Conservation (phyloP, 441 rosid species). For the Biscutella laevigata region DNA sequence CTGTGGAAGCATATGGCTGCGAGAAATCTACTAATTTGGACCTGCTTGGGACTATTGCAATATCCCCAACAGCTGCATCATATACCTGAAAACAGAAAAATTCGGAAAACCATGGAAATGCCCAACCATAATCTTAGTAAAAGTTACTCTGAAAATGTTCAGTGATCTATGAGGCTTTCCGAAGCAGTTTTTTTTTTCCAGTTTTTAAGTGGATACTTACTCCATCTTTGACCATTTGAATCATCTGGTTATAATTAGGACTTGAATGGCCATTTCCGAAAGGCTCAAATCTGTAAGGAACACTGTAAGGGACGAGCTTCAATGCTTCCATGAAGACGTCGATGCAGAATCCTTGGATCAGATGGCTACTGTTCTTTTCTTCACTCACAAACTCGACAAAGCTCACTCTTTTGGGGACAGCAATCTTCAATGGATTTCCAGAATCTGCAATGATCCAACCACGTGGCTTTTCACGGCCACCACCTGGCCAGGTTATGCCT, state of each 20-base stretch:
- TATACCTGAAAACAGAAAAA: constrained; percentile 44
- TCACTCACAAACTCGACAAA: constrained; percentile 60
- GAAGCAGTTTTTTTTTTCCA: not conserved
- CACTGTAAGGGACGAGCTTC: constrained; percentile 55
- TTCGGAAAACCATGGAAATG: not conserved
- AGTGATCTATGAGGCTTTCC: constrained; percentile 13
- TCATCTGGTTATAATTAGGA: constrained; percentile 51
- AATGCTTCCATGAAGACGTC: constrained; percentile 65
- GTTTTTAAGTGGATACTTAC: constrained; percentile 39
- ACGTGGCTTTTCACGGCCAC: constrained; percentile 51
- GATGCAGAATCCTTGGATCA: constrained; percentile 57
- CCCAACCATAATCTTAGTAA: constrained; percentile 4
- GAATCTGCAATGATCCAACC: constrained; percentile 73
- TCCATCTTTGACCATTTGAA: constrained; percentile 37
- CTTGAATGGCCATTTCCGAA: constrained; percentile 67
- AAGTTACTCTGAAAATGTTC: not conserved
- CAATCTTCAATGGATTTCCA: constrained; percentile 61
- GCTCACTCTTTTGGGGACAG: constrained; percentile 70
- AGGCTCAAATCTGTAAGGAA: constrained; percentile 53
- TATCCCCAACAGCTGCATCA: constrained; percentile 84
- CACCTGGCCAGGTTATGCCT: constrained; percentile 78
- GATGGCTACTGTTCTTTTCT: constrained; percentile 37
- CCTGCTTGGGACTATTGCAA: constrained; percentile 64
- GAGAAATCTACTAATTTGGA: constrained; percentile 66
- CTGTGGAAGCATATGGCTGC: constrained; percentile 72